Percentiles rank a stretch among this genome's conserved stretches.
These are phyloP conservation scores for Pythium plurisporium DNA, from an alignment of 352 stramenopile species.

Conservation along the genomic window DNA sequence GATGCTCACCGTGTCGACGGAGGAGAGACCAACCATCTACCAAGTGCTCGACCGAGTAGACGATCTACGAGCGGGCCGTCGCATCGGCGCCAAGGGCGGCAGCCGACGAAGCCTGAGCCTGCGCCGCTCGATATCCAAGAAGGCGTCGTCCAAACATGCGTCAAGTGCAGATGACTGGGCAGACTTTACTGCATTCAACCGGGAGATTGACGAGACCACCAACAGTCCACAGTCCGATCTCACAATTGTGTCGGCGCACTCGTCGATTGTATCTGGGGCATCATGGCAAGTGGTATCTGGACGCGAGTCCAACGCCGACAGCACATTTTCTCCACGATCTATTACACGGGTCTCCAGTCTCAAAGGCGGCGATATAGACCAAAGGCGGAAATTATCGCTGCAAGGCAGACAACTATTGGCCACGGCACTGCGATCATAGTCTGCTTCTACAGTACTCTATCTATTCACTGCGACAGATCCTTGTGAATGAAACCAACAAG, in stretches of 20 bases:
- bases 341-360: not conserved
- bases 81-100: not conserved
- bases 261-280: conserved; percentile 13
- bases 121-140: not conserved
- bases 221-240: conserved; percentile 9
- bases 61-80: conserved; percentile 3
- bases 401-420: conserved; percentile 21
- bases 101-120: conserved; percentile 5
- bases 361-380: conserved; percentile 1
- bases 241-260: conserved; percentile 11
- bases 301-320: not conserved
- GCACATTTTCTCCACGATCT: conserved; percentile 1
- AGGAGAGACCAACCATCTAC: conserved; percentile 55
- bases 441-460: not conserved
- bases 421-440: conserved; percentile 14
- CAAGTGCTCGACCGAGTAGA: conserved; percentile 27
- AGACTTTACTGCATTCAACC: conserved; percentile 27
- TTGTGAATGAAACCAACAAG: conserved; percentile 53
- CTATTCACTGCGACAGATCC: conserved; percentile 7
- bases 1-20: conserved; percentile 63
- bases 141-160: not conserved
- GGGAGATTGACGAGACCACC: not conserved
- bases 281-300: conserved; percentile 12
- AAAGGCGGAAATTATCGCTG: conserved; percentile 22
- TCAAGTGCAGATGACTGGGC: conserved; percentile 25